Evolutionary conservation across 352 stramenopile species (phyloP).

Genomic region (Phytophthora crassamura): DNA sequence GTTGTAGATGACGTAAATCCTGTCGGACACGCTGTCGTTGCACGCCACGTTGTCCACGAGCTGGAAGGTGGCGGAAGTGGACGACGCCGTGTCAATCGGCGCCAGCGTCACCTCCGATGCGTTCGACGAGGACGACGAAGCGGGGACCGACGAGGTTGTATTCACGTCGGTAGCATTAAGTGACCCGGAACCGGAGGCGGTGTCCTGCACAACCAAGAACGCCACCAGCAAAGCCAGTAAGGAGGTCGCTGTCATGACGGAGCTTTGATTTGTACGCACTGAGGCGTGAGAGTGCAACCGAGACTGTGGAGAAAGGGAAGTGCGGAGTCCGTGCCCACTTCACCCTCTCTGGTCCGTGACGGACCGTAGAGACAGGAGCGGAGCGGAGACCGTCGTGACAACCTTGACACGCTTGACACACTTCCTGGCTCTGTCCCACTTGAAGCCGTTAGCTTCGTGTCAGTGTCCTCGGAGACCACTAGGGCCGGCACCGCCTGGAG

Average conservation of each 20-base stretch:
- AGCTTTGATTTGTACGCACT: conserved; percentile 2
- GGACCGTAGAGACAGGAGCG: conserved; percentile 24
- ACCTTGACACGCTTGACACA: conserved; percentile 17
- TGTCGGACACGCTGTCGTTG: conserved; percentile 49
- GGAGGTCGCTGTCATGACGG: conserved; percentile 12
- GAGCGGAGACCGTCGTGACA: conserved; percentile 7
- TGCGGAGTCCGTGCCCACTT: no score
- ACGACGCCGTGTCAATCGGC: conserved; percentile 44
- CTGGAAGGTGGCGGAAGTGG: conserved; percentile 57
- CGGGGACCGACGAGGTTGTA: neutral
- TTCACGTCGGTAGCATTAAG: conserved; percentile 8
- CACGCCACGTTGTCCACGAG: conserved; percentile 51
- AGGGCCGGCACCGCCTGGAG: conserved; percentile 4
- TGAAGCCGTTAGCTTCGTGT: conserved; percentile 29
- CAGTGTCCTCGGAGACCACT: conserved; percentile 16
- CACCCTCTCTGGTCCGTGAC: no score
- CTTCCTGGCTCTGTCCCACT: conserved; percentile 12
- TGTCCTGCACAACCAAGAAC: conserved; percentile 10
- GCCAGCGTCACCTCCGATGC: conserved; percentile 21
- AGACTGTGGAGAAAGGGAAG: conserved; percentile 14
- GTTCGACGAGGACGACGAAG: conserved; percentile 11
- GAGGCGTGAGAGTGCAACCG: neutral
- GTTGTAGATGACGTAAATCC: conserved; percentile 55
- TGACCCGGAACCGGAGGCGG: conserved; percentile 25
- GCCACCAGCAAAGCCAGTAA: conserved; percentile 24